Percentiles rank a stretch among this genome's conserved stretches.
Conservation (phyloP, 2,329 filamentous ascomycete genomes). For the Cladophialophora carrionii region DNA sequence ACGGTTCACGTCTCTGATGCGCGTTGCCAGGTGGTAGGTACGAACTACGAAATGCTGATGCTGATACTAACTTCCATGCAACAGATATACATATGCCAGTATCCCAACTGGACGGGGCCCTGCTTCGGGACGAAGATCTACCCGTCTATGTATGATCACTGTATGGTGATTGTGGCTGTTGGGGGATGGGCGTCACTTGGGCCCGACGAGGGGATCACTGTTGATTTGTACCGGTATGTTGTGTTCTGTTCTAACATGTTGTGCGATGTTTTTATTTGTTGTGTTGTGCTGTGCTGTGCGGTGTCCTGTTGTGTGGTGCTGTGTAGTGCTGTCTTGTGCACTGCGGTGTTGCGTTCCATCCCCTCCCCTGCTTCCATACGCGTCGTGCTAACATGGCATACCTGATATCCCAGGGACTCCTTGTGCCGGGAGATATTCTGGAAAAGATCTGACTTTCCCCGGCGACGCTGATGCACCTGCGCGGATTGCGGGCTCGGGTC, state of each 20-base stretch:
- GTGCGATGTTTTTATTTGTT: background rate
- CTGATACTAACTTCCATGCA: background rate
- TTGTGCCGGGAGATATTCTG: constrained; percentile 9
- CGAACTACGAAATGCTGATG: no score
- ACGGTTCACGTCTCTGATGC: no score
- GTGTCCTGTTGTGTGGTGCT: background rate
- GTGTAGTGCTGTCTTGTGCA: background rate
- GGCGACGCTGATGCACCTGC: constrained; percentile 4
- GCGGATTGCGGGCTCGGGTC: background rate
- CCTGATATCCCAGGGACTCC: background rate
- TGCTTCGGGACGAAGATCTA: constrained; percentile 13
- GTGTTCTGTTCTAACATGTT: no score
- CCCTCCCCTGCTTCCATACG: no score
- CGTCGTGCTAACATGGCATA: no score
- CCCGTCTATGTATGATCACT: constrained; percentile 6
- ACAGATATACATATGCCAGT: constrained; percentile 19
- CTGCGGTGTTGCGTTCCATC: no score
- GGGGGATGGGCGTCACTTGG: constrained; percentile 13
- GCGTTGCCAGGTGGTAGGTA: no score
- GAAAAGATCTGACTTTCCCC: background rate
- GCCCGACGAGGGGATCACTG: constrained; percentile 3
- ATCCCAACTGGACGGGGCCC: constrained; percentile 8
- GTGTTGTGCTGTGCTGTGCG: background rate
- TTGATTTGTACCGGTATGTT: constrained; percentile 14
- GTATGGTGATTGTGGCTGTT: background rate